A percentile compares a stretch with the other conserved stretches of the same genome.
phyloP scores from a whole-genome alignment of 768 basidiomycete species.

The Podaxis sp. region DNA sequence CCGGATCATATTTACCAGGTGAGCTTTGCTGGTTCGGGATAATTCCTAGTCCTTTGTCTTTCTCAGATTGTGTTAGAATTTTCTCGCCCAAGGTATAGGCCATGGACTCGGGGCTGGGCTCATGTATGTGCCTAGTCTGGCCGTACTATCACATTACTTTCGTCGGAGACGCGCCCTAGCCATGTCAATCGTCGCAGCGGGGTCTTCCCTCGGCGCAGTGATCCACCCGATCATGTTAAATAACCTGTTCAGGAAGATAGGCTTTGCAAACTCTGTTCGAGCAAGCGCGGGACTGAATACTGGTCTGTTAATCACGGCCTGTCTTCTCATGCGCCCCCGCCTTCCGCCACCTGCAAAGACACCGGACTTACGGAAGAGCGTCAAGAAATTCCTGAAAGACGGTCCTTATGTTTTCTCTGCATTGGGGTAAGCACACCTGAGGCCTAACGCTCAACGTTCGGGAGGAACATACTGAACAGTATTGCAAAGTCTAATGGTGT shows the following conservation, averaged over 20 bases:
- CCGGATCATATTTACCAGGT: conserved; percentile 32
- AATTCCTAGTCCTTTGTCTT: not conserved
- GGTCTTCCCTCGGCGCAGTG: conserved; percentile 30
- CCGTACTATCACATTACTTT: conserved; percentile 48
- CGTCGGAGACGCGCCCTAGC: conserved; percentile 39
- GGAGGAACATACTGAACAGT: not conserved
- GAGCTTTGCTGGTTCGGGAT: not conserved
- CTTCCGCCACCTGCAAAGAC: conserved; percentile 10
- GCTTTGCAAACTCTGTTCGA: conserved; percentile 19
- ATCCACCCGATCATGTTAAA: conserved; percentile 56
- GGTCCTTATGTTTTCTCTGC: conserved; percentile 8
- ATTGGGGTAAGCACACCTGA: conserved; percentile 10
- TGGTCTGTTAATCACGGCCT: conserved; percentile 18
- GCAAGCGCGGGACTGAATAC: conserved; percentile 21
- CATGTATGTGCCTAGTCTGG: conserved; percentile 43
- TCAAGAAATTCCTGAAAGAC: conserved; percentile 11
- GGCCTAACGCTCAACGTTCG: not conserved
- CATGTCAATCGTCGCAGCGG: conserved; percentile 36
- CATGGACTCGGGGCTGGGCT: conserved; percentile 45
- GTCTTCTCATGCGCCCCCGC: conserved; percentile 14
- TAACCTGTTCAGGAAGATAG: conserved; percentile 31
- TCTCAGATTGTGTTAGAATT: conserved; percentile 26
- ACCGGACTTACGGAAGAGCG: not conserved
- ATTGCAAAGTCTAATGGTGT: conserved; percentile 20
- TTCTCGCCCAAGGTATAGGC: conserved; percentile 49